Evolutionary conservation across 78 protist genomes (phyloP).

Genomic region (Mastigamoeba balamuthi): DNA sequence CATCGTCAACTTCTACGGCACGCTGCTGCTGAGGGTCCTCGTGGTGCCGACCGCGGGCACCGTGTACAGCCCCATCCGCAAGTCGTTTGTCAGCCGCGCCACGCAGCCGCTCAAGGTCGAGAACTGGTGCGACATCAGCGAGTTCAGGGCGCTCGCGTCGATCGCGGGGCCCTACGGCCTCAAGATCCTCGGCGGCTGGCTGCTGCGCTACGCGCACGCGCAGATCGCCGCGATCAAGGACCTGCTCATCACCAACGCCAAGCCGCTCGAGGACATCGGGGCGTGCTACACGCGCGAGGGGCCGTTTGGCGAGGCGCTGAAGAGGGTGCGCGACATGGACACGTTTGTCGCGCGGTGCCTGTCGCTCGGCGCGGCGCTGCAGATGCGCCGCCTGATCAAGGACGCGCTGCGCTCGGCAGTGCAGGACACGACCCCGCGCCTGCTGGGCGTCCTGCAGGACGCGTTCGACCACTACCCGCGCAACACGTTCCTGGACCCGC

Average conservation of each 20-base stretch:
- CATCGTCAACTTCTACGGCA: no score
- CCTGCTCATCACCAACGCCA: conserved; percentile 8
- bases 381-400: conserved; percentile 34
- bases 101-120: conserved; percentile 30
- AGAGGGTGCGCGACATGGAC: conserved; percentile 14
- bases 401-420: conserved; percentile 13
- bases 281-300: background rate
- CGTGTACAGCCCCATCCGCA: conserved; percentile 5
- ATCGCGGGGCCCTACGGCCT: conserved; percentile 56
- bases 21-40: no score
- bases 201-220: conserved; percentile 9
- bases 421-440: conserved; percentile 21
- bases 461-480: conserved; percentile 12
- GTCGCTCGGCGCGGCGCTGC: conserved; percentile 43
- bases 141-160: conserved; percentile 19
- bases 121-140: conserved; percentile 29
- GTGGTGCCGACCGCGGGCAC: no score
- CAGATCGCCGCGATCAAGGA: conserved; percentile 9
- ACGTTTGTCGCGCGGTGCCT: conserved; percentile 10
- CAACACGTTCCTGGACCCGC: background rate
- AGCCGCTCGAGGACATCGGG: background rate
- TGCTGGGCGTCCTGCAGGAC: conserved; percentile 5
- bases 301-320: background rate
- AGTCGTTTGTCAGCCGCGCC: background rate
- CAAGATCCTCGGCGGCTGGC: conserved; percentile 26